A percentile compares a stretch with the other conserved stretches of the same genome.
phyloP scores from a whole-genome alignment of 2,329 filamentous ascomycete genomes.

The Exophiala sp. region DNA sequence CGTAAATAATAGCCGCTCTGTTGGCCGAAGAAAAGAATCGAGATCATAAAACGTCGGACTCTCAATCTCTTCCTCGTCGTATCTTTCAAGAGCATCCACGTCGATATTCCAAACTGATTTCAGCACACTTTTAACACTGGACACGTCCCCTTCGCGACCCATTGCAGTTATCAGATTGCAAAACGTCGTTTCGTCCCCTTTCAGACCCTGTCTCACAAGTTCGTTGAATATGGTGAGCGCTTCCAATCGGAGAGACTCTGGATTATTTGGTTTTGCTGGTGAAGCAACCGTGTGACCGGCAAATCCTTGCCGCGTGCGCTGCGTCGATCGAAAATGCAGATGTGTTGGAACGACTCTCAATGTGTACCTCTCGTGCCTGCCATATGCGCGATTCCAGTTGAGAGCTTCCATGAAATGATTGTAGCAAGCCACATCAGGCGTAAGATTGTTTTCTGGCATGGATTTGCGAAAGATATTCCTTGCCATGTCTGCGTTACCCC shows the following conservation, averaged over 20 bases:
- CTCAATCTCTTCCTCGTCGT: slow-evolving; percentile 33
- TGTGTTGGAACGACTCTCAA: slow-evolving; percentile 35
- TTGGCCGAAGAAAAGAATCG: slow-evolving; percentile 58
- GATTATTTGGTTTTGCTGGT: slow-evolving; percentile 9
- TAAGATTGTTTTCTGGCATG: slow-evolving; percentile 38
- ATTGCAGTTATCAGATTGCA: slow-evolving; percentile 52
- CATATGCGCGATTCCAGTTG: slow-evolving; percentile 45
- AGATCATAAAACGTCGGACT: slow-evolving; percentile 41
- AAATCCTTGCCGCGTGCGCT: slow-evolving; percentile 19
- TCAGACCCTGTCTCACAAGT: slow-evolving; percentile 44
- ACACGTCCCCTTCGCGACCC: slow-evolving; percentile 51
- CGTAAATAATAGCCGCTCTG: slow-evolving; percentile 56
- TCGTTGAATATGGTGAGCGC: slow-evolving; percentile 44
- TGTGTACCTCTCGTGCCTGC: slow-evolving; percentile 39
- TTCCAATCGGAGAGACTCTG: slow-evolving; percentile 19
- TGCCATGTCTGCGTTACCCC: slow-evolving; percentile 45
- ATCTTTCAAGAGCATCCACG: slow-evolving; percentile 39
- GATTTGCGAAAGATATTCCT: slow-evolving; percentile 44
- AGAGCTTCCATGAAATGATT: slow-evolving; percentile 53
- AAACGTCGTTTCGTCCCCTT: slow-evolving; percentile 52
- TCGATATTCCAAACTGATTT: slow-evolving; percentile 55
- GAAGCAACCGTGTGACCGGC: slow-evolving; percentile 27
- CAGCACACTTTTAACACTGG: slow-evolving; percentile 47
- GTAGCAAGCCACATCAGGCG: slow-evolving; percentile 51
- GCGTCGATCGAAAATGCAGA: slow-evolving; percentile 25